Evolutionary conservation across 352 stramenopile genomes (phyloP), one percentile per base, ranked within the genome.

Genomic region (Phytophthora colocasiae): DNA sequence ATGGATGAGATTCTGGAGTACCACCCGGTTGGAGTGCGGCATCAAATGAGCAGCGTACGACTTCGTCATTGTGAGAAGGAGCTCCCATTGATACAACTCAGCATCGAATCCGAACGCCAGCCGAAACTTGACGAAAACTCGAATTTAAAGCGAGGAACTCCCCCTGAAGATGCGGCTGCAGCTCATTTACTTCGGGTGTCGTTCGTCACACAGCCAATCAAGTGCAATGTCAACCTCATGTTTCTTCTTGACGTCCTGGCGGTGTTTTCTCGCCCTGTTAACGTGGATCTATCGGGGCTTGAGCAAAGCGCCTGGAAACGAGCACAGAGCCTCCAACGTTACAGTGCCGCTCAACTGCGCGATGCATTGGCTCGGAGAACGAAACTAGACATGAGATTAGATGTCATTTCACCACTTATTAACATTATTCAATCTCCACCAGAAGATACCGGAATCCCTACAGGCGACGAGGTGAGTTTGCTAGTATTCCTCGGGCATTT

Each of bases 381-480:
- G 7, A 92, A 84, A 55, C 66, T 96, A 4, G 74, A 92, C 31
- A 65, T 96, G 50, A 71, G 85, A 14, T 68, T 96, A 15, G 88
- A 96, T 58, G 76, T 96, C 11, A 89, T 93, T 9, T 94, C 88
- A 7, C 88, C 88, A 26, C 50, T 94, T 31, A 89, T 96, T 15
- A 92, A 87, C 31, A 58, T 96, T 24, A 73, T 86, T 29, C 73
- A 92, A 46, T 81, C 81, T 3, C 77, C 80, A 17, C 70, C 69
- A 36, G 32, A 44, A n/a, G 47, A 66, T 5, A 62, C 40, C 31
- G 36, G 43, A 46, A 27, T 47, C 19, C 56, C 46, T 22, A 75
- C 24, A 48, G 47, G 60, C 11, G 58, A 78, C 14, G 71, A 79
- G 51, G 80, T 87, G 22, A 81, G 69, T 40, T 66, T 95, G 9